phyloP scores from a whole-genome alignment of 2,329 filamentous ascomycete genomes.

The Aspergillus sp. region DNA sequence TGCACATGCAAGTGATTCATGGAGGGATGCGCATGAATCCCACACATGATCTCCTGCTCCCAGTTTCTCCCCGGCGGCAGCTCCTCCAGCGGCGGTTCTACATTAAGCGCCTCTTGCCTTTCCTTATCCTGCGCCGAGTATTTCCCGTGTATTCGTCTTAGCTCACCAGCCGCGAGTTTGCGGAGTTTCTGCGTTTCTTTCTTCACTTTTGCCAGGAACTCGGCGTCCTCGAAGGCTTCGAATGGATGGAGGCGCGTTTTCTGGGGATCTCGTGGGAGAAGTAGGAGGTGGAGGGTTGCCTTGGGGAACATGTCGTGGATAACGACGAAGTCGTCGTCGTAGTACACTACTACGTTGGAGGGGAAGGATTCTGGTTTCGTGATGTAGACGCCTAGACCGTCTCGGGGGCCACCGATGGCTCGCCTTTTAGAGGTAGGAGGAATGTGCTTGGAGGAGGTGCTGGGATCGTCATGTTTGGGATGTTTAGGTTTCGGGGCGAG shows the following conservation, averaged over 20 bases:
- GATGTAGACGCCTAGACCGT: constrained; percentile 69
- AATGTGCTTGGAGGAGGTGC: not conserved
- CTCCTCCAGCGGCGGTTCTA: constrained; percentile 48
- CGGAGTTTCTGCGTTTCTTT: constrained; percentile 64
- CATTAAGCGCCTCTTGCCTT: constrained; percentile 66
- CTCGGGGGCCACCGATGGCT: constrained; percentile 51
- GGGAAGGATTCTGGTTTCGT: constrained; percentile 62
- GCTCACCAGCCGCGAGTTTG: constrained; percentile 69
- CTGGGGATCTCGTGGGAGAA: constrained; percentile 71
- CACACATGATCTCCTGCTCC: constrained; percentile 70
- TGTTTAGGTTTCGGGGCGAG: constrained; percentile 55
- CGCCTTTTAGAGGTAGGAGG: constrained; percentile 20
- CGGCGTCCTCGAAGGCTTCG: constrained; percentile 69
- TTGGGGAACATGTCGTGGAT: constrained; percentile 88
- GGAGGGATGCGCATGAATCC: constrained; percentile 82
- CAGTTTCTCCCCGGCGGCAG: constrained; percentile 78
- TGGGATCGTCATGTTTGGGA: constrained; percentile 21
- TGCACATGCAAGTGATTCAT: constrained; percentile 95
- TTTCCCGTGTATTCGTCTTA: constrained; percentile 67
- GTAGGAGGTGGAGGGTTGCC: constrained; percentile 76
- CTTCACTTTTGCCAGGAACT: constrained; percentile 67
- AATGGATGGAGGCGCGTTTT: constrained; percentile 71
- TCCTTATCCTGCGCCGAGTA: constrained; percentile 64
- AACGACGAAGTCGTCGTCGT: constrained; percentile 69
- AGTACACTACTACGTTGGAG: constrained; percentile 62